Evolutionary conservation across 2,329 filamentous ascomycete species (phyloP).

Genomic region (Fusarium fracticaudum): DNA sequence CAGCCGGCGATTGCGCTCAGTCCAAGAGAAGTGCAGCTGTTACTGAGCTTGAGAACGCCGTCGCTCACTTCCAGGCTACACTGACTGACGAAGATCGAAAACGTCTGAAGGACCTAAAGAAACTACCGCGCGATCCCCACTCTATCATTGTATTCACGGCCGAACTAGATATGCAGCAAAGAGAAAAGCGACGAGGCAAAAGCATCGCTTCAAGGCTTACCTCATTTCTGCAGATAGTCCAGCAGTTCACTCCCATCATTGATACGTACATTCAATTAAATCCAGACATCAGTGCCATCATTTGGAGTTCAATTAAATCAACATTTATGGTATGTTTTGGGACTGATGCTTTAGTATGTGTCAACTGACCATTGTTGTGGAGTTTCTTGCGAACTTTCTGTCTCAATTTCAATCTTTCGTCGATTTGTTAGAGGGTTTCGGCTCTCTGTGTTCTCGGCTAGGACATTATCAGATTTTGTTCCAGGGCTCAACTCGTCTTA

Average conservation of each 20-base stretch:
- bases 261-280: conserved; percentile 23
- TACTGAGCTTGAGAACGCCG: not conserved
- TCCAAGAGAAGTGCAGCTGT: not conserved
- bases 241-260: conserved; percentile 14
- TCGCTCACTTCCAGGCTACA: conserved; percentile 15
- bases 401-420: conserved; percentile 31
- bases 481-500: not conserved
- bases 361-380: not conserved
- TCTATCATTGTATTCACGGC: conserved; percentile 22
- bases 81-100: conserved; percentile 16
- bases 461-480: conserved; percentile 14
- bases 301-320: conserved; percentile 24
- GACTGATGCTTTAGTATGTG: not conserved
- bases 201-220: conserved; percentile 17
- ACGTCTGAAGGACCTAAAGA: not conserved
- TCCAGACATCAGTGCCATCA: not conserved
- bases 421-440: conserved; percentile 12
- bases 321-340: conserved; percentile 9
- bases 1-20: too few relatives aligned
- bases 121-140: not conserved
- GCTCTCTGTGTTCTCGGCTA: not conserved
- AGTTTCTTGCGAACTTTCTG: conserved; percentile 27
- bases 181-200: not conserved
- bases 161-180: not conserved
- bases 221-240: conserved; percentile 10